phyloP scores from a whole-genome alignment of 1,139 yeast genomes.

The Pichia sp. region DNA sequence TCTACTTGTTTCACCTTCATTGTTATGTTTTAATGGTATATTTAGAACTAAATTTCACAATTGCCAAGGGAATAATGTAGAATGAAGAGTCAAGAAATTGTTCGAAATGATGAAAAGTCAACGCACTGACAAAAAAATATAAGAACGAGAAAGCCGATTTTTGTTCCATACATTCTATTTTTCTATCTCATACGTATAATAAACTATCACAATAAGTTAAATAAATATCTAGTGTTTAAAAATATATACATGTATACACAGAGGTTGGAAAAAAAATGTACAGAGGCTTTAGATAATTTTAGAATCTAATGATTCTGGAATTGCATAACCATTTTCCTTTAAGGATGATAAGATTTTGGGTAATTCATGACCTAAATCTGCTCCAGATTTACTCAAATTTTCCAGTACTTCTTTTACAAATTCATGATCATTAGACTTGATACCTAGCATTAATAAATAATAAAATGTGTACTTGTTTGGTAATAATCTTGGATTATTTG shows the following conservation, averaged over 20 bases:
- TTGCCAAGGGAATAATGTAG: no score
- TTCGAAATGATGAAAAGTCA: not conserved
- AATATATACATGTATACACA: not conserved
- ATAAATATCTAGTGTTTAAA: not conserved
- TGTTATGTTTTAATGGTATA: not conserved
- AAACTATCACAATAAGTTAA: not conserved
- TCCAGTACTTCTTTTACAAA: slow-evolving; percentile 20
- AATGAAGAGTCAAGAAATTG: not conserved
- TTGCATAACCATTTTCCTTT: slow-evolving; percentile 15
- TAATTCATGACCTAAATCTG: slow-evolving; percentile 34
- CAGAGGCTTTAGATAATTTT: not conserved
- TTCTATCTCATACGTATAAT: no score
- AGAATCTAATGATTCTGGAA: slow-evolving; percentile 9
- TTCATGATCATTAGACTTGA: slow-evolving; percentile 14
- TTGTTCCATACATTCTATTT: not conserved
- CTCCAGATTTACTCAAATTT: slow-evolving; percentile 18
- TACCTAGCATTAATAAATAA: slow-evolving; percentile 44
- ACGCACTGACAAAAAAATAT: not conserved
- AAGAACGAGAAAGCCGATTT: not conserved
- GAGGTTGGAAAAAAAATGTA: not conserved
- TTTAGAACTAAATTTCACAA: no score
- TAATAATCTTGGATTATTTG: slow-evolving; percentile 10
- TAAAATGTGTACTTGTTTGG: slow-evolving; percentile 56
- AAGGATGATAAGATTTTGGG: slow-evolving; percentile 32
- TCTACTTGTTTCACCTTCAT: slow-evolving; percentile 38